Evolutionary conservation across 176 grass and related monocot species (phyloP).

Genomic region (Aegilops longissima): DNA sequence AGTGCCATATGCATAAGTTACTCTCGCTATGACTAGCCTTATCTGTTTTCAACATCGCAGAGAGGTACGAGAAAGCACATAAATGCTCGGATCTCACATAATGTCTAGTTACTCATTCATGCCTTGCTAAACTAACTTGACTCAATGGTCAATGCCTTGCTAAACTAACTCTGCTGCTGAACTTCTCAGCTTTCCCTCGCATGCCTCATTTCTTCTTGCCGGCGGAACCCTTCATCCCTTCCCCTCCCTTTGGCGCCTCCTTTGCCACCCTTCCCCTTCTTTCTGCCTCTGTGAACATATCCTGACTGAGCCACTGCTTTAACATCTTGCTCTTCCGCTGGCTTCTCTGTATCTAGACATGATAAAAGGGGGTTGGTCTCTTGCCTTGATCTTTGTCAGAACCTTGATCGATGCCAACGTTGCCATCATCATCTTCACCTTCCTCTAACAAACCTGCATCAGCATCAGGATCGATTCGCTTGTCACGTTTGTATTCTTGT

Average conservation of each 20-base stretch:
- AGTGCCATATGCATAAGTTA: too few species aligned
- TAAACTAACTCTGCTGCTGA: background rate
- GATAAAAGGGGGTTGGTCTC: conserved; percentile 69
- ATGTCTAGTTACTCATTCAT: background rate
- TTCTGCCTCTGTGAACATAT: conserved; percentile 29
- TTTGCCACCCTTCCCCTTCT: conserved; percentile 18
- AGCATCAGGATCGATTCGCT: conserved; percentile 49
- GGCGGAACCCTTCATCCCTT: background rate
- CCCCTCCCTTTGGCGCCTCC: background rate
- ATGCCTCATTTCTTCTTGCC: conserved; percentile 26
- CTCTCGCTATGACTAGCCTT: too few species aligned
- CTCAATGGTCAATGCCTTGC: background rate
- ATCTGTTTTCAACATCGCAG: too few species aligned
- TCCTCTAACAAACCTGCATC: conserved; percentile 65
- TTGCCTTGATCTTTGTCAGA: conserved; percentile 49
- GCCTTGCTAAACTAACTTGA: background rate
- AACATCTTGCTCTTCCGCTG: conserved; percentile 71
- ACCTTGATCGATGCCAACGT: conserved; percentile 12
- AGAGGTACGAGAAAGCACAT: too few species aligned
- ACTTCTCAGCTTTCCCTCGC: conserved; percentile 33
- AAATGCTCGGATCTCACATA: background rate
- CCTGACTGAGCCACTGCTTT: conserved; percentile 73
- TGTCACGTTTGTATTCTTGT: conserved; percentile 69
- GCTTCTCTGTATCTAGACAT: conserved; percentile 49
- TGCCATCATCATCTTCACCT: background rate